Conservation (phyloP, 495 filamentous ascomycete genomes). For the Aspergillus coremiiformis region DNA sequence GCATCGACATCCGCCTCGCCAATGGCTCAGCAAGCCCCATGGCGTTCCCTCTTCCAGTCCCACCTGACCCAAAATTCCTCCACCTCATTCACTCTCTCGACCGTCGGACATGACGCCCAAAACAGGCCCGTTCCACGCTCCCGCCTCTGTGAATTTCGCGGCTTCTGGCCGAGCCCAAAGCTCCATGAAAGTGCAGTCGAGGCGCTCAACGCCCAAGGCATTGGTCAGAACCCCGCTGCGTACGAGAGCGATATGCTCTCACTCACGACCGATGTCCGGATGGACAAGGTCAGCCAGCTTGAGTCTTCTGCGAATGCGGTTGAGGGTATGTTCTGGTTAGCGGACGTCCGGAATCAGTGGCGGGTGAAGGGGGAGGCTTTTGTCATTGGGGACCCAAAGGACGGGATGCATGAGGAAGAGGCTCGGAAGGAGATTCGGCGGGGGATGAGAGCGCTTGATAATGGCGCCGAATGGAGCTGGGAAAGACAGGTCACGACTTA, state of each 20-base stretch:
- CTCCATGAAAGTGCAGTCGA: constrained; percentile 47
- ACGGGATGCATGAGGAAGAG: constrained; percentile 34
- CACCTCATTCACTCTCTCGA: constrained; percentile 69
- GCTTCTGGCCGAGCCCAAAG: constrained; percentile 63
- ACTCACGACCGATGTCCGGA: constrained; percentile 82
- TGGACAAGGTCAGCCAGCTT: constrained; percentile 72
- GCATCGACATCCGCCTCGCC: background rate
- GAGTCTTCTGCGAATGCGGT: constrained; percentile 49
- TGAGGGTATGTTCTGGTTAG: constrained; percentile 81
- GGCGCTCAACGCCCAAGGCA: constrained; percentile 51
- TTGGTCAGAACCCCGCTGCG: constrained; percentile 51
- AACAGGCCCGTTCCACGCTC: constrained; percentile 46
- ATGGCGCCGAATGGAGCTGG: constrained; percentile 52
- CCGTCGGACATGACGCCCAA: constrained; percentile 43
- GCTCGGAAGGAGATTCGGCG: constrained; percentile 42
- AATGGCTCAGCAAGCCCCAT: constrained; percentile 40
- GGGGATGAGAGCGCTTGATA: constrained; percentile 31
- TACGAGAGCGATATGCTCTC: constrained; percentile 70
- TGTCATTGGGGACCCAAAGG: constrained; percentile 57
- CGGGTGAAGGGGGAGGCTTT: constrained; percentile 70
- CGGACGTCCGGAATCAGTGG: constrained; percentile 71
- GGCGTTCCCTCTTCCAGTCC: constrained; percentile 58
- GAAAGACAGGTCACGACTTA: constrained; percentile 69
- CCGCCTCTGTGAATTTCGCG: constrained; percentile 67
- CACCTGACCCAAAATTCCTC: constrained; percentile 58